phyloP scores from a whole-genome alignment of 2,329 filamentous ascomycete species.

The Claviceps digitariae region DNA sequence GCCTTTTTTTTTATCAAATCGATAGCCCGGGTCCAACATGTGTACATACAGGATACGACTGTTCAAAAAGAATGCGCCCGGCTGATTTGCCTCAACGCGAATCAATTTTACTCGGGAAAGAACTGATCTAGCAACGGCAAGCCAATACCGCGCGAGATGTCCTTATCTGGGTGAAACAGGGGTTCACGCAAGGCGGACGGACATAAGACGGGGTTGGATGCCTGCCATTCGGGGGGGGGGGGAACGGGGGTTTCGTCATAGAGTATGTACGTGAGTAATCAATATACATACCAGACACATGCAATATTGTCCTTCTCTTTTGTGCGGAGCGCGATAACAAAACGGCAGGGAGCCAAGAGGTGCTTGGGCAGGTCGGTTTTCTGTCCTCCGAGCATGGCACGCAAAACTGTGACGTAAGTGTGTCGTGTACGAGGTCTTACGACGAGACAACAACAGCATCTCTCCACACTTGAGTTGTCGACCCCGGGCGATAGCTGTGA shows the following conservation, averaged over 20 bases:
- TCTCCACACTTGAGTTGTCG: background rate
- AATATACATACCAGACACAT: too few relatives aligned
- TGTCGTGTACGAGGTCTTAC: background rate
- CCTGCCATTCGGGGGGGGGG: too few relatives aligned
- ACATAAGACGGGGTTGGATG: background rate
- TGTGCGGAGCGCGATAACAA: background rate
- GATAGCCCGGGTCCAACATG: too few relatives aligned
- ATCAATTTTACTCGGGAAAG: too few relatives aligned
- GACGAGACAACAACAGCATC: background rate
- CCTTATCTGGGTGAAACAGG: background rate
- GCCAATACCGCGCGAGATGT: background rate
- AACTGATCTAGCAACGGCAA: background rate
- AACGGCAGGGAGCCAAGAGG: background rate
- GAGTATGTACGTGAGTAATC: too few relatives aligned
- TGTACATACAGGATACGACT: too few relatives aligned
- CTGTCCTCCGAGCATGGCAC: background rate
- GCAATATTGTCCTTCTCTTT: background rate
- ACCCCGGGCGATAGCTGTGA: background rate
- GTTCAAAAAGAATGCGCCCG: too few relatives aligned
- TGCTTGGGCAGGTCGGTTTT: background rate
- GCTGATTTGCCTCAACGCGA: too few relatives aligned
- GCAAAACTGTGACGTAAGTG: slow-evolving; percentile 3
- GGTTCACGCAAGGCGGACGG: background rate
- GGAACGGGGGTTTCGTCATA: too few relatives aligned
- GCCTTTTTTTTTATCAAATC: too few relatives aligned